Conservation (phyloP, 345 rosid species). For the Passiflora organensis region DNA sequence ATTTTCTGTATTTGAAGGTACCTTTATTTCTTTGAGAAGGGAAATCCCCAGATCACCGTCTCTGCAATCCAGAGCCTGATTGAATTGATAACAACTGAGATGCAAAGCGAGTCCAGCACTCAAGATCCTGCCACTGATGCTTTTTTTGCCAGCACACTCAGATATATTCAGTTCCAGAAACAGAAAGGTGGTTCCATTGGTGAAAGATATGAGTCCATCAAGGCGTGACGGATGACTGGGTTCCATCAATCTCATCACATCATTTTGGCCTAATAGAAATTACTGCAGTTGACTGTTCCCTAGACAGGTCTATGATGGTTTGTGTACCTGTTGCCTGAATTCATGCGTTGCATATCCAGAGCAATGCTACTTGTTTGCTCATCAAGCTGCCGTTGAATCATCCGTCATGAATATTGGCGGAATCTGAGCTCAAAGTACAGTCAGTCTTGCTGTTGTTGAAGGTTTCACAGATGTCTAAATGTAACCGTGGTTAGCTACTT, state of each 20-base stretch:
- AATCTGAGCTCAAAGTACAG: too few species aligned
- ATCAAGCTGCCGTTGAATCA: too few species aligned
- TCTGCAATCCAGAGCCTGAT: constrained; percentile 76
- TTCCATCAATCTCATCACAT: neutral
- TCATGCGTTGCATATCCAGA: too few species aligned
- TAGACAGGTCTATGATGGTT: too few species aligned
- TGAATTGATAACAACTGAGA: constrained; percentile 63
- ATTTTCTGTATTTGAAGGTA: constrained; percentile 42
- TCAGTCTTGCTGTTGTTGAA: too few species aligned
- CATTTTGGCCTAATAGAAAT: too few species aligned
- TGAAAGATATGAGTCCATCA: constrained; percentile 70
- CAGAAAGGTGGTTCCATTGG: constrained; percentile 89
- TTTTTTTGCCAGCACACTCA: constrained; percentile 65
- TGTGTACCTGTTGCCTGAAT: too few species aligned
- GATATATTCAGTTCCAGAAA: constrained; percentile 85
- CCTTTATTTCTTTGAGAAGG: constrained; percentile 89
- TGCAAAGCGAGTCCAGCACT: constrained; percentile 62
- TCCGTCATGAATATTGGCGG: too few species aligned
- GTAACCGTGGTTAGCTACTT: too few species aligned
- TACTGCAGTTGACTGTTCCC: too few species aligned
- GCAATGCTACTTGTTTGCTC: too few species aligned
- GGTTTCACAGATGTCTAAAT: too few species aligned
- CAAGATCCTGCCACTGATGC: constrained; percentile 70
- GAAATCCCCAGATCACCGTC: constrained; percentile 62
- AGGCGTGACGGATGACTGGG: constrained; percentile 34